Conservation (phyloP, 116 monocot genomes). For the Dioscorea cayenensis region DNA sequence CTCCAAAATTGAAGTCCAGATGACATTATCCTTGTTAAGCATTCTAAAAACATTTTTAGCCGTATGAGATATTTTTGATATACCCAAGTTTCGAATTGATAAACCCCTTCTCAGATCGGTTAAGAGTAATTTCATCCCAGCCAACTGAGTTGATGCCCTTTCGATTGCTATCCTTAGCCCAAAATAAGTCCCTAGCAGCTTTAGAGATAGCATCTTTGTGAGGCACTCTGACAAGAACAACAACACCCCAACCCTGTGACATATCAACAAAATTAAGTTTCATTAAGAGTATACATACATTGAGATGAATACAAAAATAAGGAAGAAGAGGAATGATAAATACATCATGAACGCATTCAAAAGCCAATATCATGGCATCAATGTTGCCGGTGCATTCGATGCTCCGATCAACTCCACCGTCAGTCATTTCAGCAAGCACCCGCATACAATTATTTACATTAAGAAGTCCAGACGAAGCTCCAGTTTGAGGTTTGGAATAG, state of each 20-base stretch:
- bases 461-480: background rate
- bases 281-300: too few relatives aligned
- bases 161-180: too few relatives aligned
- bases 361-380: background rate
- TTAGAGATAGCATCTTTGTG: slow-evolving; percentile 29
- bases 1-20: too few relatives aligned
- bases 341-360: slow-evolving; percentile 9
- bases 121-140: too few relatives aligned
- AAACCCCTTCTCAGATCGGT: too few relatives aligned
- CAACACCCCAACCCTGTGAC: slow-evolving; percentile 47
- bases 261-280: background rate
- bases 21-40: too few relatives aligned
- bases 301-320: background rate
- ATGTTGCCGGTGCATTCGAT: slow-evolving; percentile 7
- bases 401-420: slow-evolving; percentile 7
- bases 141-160: too few relatives aligned
- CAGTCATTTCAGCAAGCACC: slow-evolving; percentile 1
- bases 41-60: too few relatives aligned
- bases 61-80: too few relatives aligned
- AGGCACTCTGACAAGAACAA: slow-evolving; percentile 47
- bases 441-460: background rate
- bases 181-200: too few relatives aligned
- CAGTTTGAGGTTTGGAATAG: background rate
- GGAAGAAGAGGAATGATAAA: background rate
- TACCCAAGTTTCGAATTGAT: too few relatives aligned